Conservation (phyloP, 2,329 filamentous ascomycete genomes). For the Ciborinia camelliae region DNA sequence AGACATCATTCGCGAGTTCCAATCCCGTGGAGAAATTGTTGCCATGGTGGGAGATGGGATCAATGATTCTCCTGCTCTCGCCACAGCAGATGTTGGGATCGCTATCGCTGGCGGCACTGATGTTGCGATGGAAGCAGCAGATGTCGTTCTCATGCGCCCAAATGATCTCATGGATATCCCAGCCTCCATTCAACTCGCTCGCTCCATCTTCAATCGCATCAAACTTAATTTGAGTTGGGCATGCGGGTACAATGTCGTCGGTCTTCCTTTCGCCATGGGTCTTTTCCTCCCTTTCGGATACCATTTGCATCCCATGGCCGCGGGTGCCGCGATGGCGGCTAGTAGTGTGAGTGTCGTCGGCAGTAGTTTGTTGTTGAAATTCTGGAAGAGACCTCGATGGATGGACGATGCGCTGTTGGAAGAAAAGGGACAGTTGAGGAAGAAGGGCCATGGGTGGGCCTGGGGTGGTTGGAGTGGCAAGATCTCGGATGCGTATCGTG, state of each 20-base stretch:
- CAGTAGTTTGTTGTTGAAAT: constrained; percentile 77
- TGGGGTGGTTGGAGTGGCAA: constrained; percentile 44
- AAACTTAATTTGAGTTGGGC: constrained; percentile 92
- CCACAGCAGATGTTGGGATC: constrained; percentile 88
- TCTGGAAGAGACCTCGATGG: constrained; percentile 82
- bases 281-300: constrained; percentile 87
- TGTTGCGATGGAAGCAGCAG: constrained; percentile 95
- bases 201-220: constrained; percentile 85
- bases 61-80: constrained; percentile 94
- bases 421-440: constrained; percentile 46
- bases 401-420: constrained; percentile 73
- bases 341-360: constrained; percentile 88
- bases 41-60: constrained; percentile 99
- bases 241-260: constrained; percentile 87
- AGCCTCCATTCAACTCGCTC: constrained; percentile 75
- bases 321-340: constrained; percentile 88
- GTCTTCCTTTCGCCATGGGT: constrained; percentile 95
- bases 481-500: constrained; percentile 42
- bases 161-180: constrained; percentile 93
- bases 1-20: constrained; percentile 73
- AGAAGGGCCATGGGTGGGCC: constrained; percentile 35
- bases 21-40: constrained; percentile 70
- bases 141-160: constrained; percentile 91
- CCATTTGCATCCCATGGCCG: constrained; percentile 88
- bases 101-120: constrained; percentile 91